Conservation (phyloP, 2,329 filamentous ascomycete species). For the Elsinoe ampelina region DNA sequence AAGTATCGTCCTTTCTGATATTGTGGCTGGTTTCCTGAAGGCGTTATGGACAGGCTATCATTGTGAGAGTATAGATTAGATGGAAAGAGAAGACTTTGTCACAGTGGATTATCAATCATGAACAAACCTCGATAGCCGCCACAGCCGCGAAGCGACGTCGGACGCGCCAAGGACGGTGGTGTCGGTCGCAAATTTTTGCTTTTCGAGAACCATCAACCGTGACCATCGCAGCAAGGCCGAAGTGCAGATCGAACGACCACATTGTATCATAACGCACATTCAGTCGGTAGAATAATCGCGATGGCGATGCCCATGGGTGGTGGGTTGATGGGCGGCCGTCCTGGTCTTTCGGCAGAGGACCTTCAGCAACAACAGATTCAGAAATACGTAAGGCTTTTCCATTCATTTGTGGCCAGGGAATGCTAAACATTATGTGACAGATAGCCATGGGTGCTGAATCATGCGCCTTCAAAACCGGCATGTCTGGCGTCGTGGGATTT, state of each 20-base stretch:
- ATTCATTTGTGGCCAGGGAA: too few species aligned
- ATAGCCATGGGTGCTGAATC: conserved; percentile 86
- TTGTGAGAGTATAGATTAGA: neutral
- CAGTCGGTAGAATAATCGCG: neutral
- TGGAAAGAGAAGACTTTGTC: neutral
- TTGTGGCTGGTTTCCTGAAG: too few species aligned
- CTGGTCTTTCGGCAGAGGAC: conserved; percentile 24
- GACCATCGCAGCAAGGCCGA: neutral
- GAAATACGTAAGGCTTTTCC: conserved; percentile 30
- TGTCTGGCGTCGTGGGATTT: conserved; percentile 90
- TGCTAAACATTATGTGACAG: conserved; percentile 48
- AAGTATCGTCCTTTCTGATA: neutral
- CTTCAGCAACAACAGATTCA: conserved; percentile 41
- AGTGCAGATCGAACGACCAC: neutral
- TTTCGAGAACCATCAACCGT: neutral
- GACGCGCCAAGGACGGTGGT: neutral
- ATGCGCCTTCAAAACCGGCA: conserved; percentile 76
- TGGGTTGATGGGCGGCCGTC: conserved; percentile 16
- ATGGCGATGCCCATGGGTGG: conserved; percentile 22
- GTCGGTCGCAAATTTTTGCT: conserved; percentile 1
- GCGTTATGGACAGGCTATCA: too few species aligned
- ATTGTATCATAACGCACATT: neutral
- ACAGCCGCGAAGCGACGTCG: conserved; percentile 6
- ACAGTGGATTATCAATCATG: conserved; percentile 11
- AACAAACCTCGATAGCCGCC: neutral